These are phyloP conservation scores for Musa schizocarpa DNA, from an alignment of 176 grass and related monocot species.

Conservation along the genomic window DNA sequence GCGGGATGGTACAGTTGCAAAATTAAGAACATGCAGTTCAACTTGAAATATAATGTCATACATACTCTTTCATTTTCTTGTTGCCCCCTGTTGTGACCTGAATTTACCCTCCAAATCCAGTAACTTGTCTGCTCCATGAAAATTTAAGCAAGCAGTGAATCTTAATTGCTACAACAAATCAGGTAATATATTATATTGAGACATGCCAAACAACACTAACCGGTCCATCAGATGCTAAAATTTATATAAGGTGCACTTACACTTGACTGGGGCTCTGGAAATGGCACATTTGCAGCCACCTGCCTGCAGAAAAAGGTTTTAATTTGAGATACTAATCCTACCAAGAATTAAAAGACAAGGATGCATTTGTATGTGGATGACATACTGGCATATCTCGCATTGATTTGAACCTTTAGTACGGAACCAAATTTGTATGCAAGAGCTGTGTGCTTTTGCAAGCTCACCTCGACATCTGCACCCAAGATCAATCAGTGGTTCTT, in stretches of 20 bases:
- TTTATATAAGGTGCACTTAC: constrained; percentile 34
- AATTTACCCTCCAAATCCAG: constrained; percentile 96
- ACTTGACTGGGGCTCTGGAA: constrained; percentile 80
- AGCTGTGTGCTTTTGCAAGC: constrained; percentile 74
- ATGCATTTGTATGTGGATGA: constrained; percentile 19
- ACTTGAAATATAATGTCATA: constrained; percentile 32
- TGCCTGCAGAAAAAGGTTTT: constrained; percentile 48
- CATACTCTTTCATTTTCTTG: constrained; percentile 84
- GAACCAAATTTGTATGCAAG: constrained; percentile 92
- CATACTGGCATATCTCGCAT: constrained; percentile 99
- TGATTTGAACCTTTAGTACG: constrained; percentile 92
- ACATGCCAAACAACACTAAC: background rate
- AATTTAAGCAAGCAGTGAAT: constrained; percentile 6
- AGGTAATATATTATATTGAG: background rate
- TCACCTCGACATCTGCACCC: constrained; percentile 95
- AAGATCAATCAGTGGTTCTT: constrained; percentile 91
- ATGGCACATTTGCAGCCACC: constrained; percentile 79
- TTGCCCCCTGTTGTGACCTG: constrained; percentile 61
- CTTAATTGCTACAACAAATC: background rate
- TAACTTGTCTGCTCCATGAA: constrained; percentile 86
- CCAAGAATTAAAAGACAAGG: background rate
- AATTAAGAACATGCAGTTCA: background rate
- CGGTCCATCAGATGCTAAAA: too few relatives aligned
- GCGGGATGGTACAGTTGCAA: background rate
- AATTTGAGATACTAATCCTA: constrained; percentile 8